phyloP scores from a whole-genome alignment of 495 filamentous ascomycete genomes.

The Neurospora sp. region DNA sequence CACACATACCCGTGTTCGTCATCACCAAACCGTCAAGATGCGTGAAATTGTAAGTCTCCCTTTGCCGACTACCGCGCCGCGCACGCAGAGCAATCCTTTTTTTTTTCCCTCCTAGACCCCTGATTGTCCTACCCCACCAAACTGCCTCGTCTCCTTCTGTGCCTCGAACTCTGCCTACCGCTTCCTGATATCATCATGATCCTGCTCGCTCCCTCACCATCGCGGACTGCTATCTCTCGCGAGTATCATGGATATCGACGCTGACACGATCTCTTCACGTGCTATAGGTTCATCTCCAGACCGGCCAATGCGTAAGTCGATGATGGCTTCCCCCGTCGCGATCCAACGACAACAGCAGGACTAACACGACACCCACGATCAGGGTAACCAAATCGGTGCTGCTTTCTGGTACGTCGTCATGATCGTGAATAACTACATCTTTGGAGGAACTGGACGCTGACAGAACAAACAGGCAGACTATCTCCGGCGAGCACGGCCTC shows the following conservation, averaged over 20 bases:
- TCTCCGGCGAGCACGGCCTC: conserved; percentile 98
- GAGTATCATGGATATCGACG: conserved; percentile 5
- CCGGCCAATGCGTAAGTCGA: conserved; percentile 93
- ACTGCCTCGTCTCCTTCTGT: background rate
- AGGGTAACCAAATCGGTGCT: conserved; percentile 99
- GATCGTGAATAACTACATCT: background rate
- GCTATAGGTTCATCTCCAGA: conserved; percentile 93
- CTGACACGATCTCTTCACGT: conserved; percentile 25
- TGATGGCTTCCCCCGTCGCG: conserved; percentile 10
- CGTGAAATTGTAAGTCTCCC: conserved; percentile 79
- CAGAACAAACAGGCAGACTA: conserved; percentile 52
- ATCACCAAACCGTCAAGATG: conserved; percentile 49
- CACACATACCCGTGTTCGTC: conserved; percentile 19
- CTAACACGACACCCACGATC: conserved; percentile 21
- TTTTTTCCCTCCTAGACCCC: background rate
- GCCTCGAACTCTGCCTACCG: background rate
- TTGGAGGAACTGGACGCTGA: conserved; percentile 5
- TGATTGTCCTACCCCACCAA: background rate
- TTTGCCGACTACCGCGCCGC: conserved; percentile 17
- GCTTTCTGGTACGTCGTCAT: conserved; percentile 70
- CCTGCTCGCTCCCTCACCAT: background rate
- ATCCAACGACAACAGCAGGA: background rate
- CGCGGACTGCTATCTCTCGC: background rate
- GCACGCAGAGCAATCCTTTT: background rate
- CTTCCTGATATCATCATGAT: background rate